Base-by-base conservation (phyloP, 1,284 basidiomycete species). In the Irpex lacteus region DNA sequence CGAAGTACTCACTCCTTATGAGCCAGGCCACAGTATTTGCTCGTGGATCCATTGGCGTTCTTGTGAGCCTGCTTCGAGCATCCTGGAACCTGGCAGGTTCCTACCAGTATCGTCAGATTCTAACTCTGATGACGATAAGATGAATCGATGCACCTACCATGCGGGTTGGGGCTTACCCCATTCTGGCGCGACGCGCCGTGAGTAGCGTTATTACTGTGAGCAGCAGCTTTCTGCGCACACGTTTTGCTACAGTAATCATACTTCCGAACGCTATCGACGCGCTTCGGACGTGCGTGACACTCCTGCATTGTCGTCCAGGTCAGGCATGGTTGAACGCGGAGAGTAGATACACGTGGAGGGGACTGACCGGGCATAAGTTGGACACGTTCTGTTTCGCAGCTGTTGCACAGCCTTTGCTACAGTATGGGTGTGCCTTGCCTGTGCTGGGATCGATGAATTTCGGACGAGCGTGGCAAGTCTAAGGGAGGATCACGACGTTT, bases 161-260 rank as follows among this genome's bases (percentile, higher is more conserved):
- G 13, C 15, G 65, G 53, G 32, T 49, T 54, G 9, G 32, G 50
- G 49, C 60, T 56, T 2, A 21, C n/a, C 9, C 26, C 34, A 36
- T 9, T 32, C 26, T 56, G 56, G 71, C 71, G 71, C 66, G 59
- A 65, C 60, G 65, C 63, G 47, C 72, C 44, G 6, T 53, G n/a
- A n/a, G 3, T 2, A 26, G 26, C 26, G 26, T 26, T 26, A 26
- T 40, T 53, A 13, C 37, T 57, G 2, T 60, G 38, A 5, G 57
- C 6, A 50, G 63, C 76, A 36, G 81, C 79, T 59, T 77, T 80
- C 66, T 77, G 79, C 5, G 86, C 85, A 67, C 86, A 88, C 6
- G 83, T 79, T 68, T 84, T 86, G 70, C 85, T 76, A 68, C 86
- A 88, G 70, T 80, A 88, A 15, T 82, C 79, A 71, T 86, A 84